Conservation (phyloP, 164 flowering plant species). For the Stephania cephalantha region DNA sequence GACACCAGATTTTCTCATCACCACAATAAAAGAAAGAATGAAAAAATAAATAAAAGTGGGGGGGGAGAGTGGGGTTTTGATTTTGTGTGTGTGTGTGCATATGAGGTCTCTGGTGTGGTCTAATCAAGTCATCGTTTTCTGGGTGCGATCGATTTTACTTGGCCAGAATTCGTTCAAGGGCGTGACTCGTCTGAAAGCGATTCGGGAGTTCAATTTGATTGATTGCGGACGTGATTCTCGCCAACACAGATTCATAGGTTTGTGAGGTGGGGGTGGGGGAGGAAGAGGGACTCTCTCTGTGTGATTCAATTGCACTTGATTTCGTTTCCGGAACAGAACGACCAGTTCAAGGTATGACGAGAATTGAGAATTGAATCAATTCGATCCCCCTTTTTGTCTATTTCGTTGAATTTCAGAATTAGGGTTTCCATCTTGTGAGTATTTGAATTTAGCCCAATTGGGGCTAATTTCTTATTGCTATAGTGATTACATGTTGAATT, state of each 20-base stretch:
- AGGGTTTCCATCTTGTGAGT: no score
- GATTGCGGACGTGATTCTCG: neutral
- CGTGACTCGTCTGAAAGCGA: slow-evolving; percentile 11
- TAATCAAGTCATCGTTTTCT: slow-evolving; percentile 13
- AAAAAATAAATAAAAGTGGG: neutral
- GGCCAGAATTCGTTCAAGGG: slow-evolving; percentile 2
- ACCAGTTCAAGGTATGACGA: no score
- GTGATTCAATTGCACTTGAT: neutral
- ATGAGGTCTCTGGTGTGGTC: neutral
- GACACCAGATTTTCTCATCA: neutral
- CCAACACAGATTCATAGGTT: neutral
- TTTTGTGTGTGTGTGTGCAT: no score
- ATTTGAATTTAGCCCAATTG: no score
- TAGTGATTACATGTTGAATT: no score
- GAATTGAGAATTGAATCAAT: no score
- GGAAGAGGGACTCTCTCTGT: neutral
- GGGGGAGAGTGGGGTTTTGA: neutral
- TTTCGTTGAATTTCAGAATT: no score
- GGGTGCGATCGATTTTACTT: neutral
- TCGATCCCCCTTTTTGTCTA: no score
- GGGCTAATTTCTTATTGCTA: no score
- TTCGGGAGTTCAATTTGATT: slow-evolving; percentile 8
- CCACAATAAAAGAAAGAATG: neutral
- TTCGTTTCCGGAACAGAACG: no score
- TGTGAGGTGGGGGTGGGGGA: no score